These are phyloP conservation scores for Kwoniella shivajii DNA, from an alignment of 1,284 basidiomycete genomes.

Conservation along the genomic window DNA sequence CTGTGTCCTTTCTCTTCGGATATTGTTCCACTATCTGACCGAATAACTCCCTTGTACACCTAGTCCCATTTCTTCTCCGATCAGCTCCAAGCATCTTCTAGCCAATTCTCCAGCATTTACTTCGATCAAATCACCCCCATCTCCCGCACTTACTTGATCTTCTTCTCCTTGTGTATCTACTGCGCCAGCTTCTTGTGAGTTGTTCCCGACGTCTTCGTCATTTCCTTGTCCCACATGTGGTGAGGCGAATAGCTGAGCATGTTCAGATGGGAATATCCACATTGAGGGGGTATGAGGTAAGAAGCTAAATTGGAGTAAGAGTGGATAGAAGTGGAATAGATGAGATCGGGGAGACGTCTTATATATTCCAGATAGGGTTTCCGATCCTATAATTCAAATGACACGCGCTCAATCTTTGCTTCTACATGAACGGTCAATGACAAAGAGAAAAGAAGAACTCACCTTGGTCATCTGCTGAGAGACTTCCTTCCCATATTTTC, in stretches of 20 bases:
- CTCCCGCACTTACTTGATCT: constrained; percentile 37
- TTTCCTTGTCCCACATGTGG: neutral
- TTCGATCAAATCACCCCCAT: constrained; percentile 55
- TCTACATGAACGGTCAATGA: neutral
- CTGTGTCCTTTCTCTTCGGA: no score
- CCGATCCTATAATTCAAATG: constrained; percentile 46
- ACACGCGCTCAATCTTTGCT: neutral
- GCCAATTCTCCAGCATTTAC: constrained; percentile 69
- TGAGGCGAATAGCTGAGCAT: constrained; percentile 29
- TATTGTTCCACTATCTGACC: no score
- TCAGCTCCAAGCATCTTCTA: constrained; percentile 67
- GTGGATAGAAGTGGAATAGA: constrained; percentile 78
- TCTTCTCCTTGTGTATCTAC: constrained; percentile 3
- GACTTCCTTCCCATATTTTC: constrained; percentile 37
- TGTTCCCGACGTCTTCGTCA: neutral
- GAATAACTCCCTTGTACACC: neutral
- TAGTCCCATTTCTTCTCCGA: constrained; percentile 62
- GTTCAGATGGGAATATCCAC: constrained; percentile 59
- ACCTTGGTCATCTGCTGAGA: constrained; percentile 7
- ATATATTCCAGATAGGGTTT: constrained; percentile 58
- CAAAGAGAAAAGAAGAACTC: neutral
- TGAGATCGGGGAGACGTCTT: constrained; percentile 72
- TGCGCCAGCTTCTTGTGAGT: neutral
- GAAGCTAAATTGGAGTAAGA: constrained; percentile 75
- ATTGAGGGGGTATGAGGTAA: constrained; percentile 66